Evolutionary conservation across 2,329 filamentous ascomycete genomes (phyloP).

Genomic region (Akanthomyces muscarius): DNA sequence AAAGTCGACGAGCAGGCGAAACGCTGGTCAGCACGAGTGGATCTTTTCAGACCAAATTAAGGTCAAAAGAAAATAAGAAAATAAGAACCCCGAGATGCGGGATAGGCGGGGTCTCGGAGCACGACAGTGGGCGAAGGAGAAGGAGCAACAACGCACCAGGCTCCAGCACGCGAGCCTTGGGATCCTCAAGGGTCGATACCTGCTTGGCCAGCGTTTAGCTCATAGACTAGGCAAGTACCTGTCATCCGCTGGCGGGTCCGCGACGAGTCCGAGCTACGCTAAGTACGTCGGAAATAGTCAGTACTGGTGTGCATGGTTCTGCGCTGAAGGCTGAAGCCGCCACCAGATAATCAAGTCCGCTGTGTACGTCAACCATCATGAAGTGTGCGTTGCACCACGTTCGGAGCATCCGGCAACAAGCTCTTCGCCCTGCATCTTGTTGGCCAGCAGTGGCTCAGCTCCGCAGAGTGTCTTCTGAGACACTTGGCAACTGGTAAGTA

Average conservation of each 20-base stretch:
- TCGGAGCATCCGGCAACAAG: not conserved
- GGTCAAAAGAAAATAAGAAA: slow-evolving; percentile 2
- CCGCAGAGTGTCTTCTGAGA: not conserved
- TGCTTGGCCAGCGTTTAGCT: not conserved
- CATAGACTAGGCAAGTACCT: not conserved
- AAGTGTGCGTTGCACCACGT: not conserved
- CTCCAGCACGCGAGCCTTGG: not conserved
- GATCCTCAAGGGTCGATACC: not conserved
- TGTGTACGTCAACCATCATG: too few relatives aligned
- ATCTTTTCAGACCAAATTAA: slow-evolving; percentile 9
- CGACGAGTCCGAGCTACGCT: not conserved
- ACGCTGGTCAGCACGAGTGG: slow-evolving; percentile 10
- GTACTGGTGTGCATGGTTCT: too few relatives aligned
- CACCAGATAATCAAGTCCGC: too few relatives aligned
- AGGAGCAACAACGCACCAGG: not conserved
- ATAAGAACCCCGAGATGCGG: slow-evolving; percentile 5
- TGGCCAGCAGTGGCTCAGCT: not conserved
- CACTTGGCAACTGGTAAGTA: not conserved
- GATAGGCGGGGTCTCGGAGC: slow-evolving; percentile 14
- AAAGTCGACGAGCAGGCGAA: not conserved
- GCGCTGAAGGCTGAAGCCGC: too few relatives aligned
- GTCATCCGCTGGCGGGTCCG: not conserved
- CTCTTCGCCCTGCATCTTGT: not conserved
- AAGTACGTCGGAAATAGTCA: too few relatives aligned
- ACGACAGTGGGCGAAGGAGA: not conserved